Evolutionary conservation across 805 yeast species (phyloP).

Genomic region (Metschnikowia shivogae): DNA sequence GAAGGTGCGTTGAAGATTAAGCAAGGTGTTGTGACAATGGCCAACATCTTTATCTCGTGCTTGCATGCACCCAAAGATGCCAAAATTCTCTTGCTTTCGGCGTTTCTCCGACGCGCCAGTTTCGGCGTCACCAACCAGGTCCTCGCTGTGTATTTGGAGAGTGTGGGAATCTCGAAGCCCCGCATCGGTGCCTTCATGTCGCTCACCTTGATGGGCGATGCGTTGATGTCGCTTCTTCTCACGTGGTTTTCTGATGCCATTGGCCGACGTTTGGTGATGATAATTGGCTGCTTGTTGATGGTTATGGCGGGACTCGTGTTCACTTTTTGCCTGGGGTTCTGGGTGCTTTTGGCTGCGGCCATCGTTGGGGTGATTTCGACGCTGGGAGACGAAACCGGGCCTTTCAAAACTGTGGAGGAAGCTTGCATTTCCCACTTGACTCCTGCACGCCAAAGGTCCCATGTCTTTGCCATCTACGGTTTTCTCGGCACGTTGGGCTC

Average conservation of each 20-base stretch:
- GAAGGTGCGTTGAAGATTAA: background rate
- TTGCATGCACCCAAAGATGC: conserved; percentile 42
- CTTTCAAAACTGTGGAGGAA: conserved; percentile 83
- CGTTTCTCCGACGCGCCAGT: conserved; percentile 65
- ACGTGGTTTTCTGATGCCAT: conserved; percentile 74
- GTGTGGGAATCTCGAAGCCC: conserved; percentile 50
- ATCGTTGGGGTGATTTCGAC: conserved; percentile 84
- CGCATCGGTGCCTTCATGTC: conserved; percentile 79
- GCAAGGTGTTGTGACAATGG: background rate
- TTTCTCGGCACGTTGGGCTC: conserved; percentile 66
- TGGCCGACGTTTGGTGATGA: conserved; percentile 65
- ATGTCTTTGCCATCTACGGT: conserved; percentile 71
- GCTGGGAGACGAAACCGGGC: conserved; percentile 87
- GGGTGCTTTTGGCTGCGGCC: conserved; percentile 62
- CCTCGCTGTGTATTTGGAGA: conserved; percentile 59
- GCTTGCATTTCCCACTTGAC: conserved; percentile 78
- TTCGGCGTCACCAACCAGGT: conserved; percentile 81
- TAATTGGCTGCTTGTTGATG: conserved; percentile 66
- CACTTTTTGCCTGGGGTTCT: conserved; percentile 50
- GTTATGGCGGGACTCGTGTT: conserved; percentile 60
- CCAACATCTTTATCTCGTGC: conserved; percentile 7
- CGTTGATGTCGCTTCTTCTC: conserved; percentile 59
- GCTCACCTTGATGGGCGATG: conserved; percentile 75
- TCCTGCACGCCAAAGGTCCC: conserved; percentile 59
- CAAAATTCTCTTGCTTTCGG: conserved; percentile 61